These are phyloP conservation scores for Helminthosporium solani DNA, from an alignment of 2,329 filamentous ascomycete species.

Conservation along the genomic window DNA sequence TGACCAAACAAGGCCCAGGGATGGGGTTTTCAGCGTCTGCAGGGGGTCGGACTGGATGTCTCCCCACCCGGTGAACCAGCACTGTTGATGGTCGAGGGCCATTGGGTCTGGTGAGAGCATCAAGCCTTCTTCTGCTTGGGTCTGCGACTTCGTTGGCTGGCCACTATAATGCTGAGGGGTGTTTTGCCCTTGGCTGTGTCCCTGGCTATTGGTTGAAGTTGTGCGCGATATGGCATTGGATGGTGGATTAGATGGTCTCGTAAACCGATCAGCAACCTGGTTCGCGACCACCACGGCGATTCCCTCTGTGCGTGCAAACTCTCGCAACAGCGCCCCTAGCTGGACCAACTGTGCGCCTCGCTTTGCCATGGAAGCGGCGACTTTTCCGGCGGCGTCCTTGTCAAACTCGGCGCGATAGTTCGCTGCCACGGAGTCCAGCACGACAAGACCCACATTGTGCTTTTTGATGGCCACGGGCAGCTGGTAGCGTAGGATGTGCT, in stretches of 20 bases:
- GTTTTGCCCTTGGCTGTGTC: slow-evolving; percentile 13
- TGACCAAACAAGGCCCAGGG: slow-evolving; percentile 84
- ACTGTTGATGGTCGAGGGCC: slow-evolving; percentile 82
- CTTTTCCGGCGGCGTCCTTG: slow-evolving; percentile 46
- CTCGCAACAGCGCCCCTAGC: slow-evolving; percentile 72
- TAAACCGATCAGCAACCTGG: slow-evolving; percentile 89
- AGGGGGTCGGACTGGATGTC: slow-evolving; percentile 51
- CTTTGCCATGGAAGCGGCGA: slow-evolving; percentile 62
- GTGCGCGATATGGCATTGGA: slow-evolving; percentile 32
- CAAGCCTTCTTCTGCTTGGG: slow-evolving; percentile 20
- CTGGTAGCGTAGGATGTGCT: slow-evolving; percentile 91
- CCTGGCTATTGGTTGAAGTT: slow-evolving; percentile 31
- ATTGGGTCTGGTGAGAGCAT: slow-evolving; percentile 58
- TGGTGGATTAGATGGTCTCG: slow-evolving; percentile 21
- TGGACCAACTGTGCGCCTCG: slow-evolving; percentile 75
- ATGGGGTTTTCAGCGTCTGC: slow-evolving; percentile 70
- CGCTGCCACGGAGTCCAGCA: slow-evolving; percentile 89
- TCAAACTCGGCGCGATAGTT: slow-evolving; percentile 95
- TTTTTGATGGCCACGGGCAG: slow-evolving; percentile 80
- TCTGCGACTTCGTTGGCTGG: slow-evolving; percentile 8
- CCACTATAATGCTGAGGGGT: slow-evolving; percentile 13
- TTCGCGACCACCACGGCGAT: slow-evolving; percentile 91
- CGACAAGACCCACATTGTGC: slow-evolving; percentile 74
- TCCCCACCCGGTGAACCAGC: slow-evolving; percentile 95
- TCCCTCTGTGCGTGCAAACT: slow-evolving; percentile 70